Conservation (phyloP, 164 flowering plant species). For the Chimonanthus praecox region DNA sequence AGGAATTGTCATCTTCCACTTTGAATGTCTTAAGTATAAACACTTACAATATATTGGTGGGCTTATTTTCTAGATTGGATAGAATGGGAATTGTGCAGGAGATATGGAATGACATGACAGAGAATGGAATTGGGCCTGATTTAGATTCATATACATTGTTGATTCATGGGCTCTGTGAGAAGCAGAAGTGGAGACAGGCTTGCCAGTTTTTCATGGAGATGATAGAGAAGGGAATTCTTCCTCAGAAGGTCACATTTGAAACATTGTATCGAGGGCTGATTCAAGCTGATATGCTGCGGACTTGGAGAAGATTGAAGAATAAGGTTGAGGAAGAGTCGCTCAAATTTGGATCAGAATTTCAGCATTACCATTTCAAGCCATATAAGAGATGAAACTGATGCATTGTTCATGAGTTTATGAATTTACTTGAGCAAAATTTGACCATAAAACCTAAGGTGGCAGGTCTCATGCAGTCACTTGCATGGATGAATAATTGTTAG, state of each 20-base stretch:
- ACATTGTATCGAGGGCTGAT: slow-evolving; percentile 75
- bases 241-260: slow-evolving; percentile 90
- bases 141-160: slow-evolving; percentile 82
- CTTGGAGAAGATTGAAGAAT: slow-evolving; percentile 95
- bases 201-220: slow-evolving; percentile 79
- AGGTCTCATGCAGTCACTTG: too few relatives aligned
- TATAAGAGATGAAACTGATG: slow-evolving; percentile 51
- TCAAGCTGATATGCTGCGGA: slow-evolving; percentile 82
- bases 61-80: slow-evolving; percentile 54
- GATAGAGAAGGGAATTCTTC: slow-evolving; percentile 93
- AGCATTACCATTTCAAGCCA: slow-evolving; percentile 66
- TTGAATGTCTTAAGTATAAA: slow-evolving; percentile 38
- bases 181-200: slow-evolving; percentile 72
- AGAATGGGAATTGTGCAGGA: slow-evolving; percentile 50
- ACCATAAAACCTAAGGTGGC: too few relatives aligned
- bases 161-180: slow-evolving; percentile 79
- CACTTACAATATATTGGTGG: slow-evolving; percentile 64
- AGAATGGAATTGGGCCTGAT: slow-evolving; percentile 67
- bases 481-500: too few relatives aligned
- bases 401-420: background rate
- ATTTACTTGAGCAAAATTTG: too few relatives aligned
- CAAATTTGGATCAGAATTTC: slow-evolving; percentile 72
- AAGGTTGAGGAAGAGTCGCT: slow-evolving; percentile 85
- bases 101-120: slow-evolving; percentile 78
- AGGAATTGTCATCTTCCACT: slow-evolving; percentile 29